Evolutionary conservation across 352 stramenopile genomes (phyloP), one percentile per base, ranked within the genome.

Genomic region (Ochromonadaceae sp.): DNA sequence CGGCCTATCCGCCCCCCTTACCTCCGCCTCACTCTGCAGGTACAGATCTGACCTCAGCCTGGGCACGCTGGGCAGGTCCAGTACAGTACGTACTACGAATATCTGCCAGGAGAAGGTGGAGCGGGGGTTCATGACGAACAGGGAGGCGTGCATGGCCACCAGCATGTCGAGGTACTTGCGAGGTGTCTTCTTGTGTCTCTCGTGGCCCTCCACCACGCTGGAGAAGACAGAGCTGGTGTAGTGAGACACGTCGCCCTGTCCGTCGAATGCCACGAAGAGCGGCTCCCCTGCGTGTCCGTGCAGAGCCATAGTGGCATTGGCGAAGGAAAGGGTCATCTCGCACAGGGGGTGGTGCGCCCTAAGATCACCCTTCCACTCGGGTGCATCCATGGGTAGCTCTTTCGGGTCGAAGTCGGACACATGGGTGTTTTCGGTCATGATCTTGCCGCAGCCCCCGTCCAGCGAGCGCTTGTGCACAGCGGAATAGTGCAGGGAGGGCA

Each of bases 81-180:
- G 31, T 47, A 4, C 14, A 28, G 30, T 4, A 47, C 52, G 26
- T 32, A 44, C 32, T 12, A 44, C 5, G 32, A 25, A 46, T 32
- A 60, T 60, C 32, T 60, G 28, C 7, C 9, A 44, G 17, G 52
- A 60, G 47, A 60, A 60, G 30, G 52, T 60, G 32, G 10, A 32
- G 14, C 31, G 15, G 22, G 52, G 52, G 22, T 60, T 60, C 14
- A 60, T 7, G 10, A 60, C 35, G 25, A 60, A 60, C 5, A 60
- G 47, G 2, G 43, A 35, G 31, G 9, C n/a, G 22, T 60, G 5
- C 32, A 60, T 60, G 2, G 32, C 31, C 22, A 60, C 12, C 2
- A 60, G n/a, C 52, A 60, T 60, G 22, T 60, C 52, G 20, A 60
- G n/a, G 47, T 30, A 60, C 22, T 50, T 53, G 9, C 1, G 22